These are phyloP conservation scores for Gastrodia elata DNA, from an alignment of 106 monocot species.

Conservation along the genomic window DNA sequence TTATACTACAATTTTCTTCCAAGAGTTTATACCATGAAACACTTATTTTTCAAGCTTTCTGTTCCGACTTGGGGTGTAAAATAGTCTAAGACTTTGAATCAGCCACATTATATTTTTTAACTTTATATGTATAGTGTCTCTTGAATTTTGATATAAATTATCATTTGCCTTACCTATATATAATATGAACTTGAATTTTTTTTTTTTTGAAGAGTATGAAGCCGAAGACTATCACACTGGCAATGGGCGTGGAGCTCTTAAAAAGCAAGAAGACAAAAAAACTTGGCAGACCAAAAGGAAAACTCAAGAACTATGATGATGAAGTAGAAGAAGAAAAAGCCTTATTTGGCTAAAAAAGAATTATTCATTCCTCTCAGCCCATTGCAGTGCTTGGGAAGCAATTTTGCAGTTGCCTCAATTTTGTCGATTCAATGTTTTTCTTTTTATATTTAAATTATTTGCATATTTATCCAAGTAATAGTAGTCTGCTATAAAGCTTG, in stretches of 20 bases:
- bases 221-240: slow-evolving; percentile 14
- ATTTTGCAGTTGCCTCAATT: neutral
- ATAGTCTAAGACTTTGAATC: no score
- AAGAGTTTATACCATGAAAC: no score
- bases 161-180: no score
- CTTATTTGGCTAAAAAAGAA: neutral
- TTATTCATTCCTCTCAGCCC: neutral
- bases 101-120: no score
- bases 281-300: slow-evolving; percentile 18
- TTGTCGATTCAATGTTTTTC: neutral
- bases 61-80: no score
- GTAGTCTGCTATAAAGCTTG: no score
- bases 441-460: neutral
- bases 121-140: no score
- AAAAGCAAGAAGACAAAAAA: slow-evolving; percentile 16
- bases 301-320: slow-evolving; percentile 9
- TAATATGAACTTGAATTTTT: no score
- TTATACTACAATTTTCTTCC: no score
- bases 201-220: slow-evolving; percentile 19
- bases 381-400: neutral
- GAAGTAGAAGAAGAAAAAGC: slow-evolving; percentile 10
- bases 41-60: no score
- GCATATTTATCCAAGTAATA: neutral
- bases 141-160: no score
- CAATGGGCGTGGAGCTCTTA: slow-evolving; percentile 13